Evolutionary conservation across 2,329 filamentous ascomycete species (phyloP).

Genomic region (Ceratocystis eucalypticola): DNA sequence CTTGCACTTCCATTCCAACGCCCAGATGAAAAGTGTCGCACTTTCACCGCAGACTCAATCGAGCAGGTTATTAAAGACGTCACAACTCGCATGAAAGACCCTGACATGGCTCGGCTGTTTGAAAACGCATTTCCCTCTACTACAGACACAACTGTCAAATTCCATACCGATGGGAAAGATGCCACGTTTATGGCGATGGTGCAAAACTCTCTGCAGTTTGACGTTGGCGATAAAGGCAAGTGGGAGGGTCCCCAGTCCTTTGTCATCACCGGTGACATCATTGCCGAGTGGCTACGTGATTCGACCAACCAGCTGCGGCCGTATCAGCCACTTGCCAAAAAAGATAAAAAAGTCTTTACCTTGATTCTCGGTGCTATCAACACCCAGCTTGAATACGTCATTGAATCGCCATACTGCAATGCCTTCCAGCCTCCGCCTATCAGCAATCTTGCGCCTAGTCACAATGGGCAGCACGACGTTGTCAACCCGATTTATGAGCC

Average conservation of each 20-base stretch:
- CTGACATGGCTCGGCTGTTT: slow-evolving; percentile 81
- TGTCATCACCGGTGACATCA: slow-evolving; percentile 85
- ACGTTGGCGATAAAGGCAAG: slow-evolving; percentile 39
- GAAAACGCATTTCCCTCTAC: slow-evolving; percentile 92
- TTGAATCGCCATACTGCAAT: slow-evolving; percentile 92
- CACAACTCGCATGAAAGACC: slow-evolving; percentile 64
- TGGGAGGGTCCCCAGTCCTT: slow-evolving; percentile 86
- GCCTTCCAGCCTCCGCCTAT: slow-evolving; percentile 91
- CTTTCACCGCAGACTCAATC: slow-evolving; percentile 74
- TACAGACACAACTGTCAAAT: slow-evolving; percentile 77
- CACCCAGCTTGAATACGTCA: slow-evolving; percentile 89
- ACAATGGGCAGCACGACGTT: slow-evolving; percentile 67
- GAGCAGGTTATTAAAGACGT: slow-evolving; percentile 79
- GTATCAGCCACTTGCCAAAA: slow-evolving; percentile 73
- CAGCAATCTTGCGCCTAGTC: slow-evolving; percentile 55
- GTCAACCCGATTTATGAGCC: slow-evolving; percentile 84
- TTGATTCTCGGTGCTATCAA: slow-evolving; percentile 89
- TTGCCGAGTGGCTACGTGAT: slow-evolving; percentile 83
- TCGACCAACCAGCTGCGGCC: slow-evolving; percentile 87
- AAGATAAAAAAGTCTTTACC: slow-evolving; percentile 62
- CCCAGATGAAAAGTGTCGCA: slow-evolving; percentile 67
- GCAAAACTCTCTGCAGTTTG: slow-evolving; percentile 24
- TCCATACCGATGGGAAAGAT: slow-evolving; percentile 55
- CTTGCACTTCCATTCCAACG: slow-evolving; percentile 75
- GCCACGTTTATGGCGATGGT: slow-evolving; percentile 27